phyloP scores from a whole-genome alignment of 139 green algal species.

The Pycnococcus provasolii region DNA sequence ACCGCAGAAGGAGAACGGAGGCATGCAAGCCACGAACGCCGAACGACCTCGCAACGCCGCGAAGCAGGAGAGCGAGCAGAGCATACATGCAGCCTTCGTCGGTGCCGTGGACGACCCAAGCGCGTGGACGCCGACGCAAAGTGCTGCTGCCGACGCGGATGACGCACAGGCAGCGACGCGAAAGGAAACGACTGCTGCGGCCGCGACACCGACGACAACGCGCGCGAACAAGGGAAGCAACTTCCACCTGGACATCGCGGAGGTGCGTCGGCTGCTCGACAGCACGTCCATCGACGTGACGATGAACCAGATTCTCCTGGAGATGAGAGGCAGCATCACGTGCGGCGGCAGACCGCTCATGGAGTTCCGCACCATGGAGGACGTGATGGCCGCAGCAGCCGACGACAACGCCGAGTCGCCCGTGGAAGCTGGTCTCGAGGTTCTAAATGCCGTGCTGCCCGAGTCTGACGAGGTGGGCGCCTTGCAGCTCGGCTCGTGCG shows the following conservation, averaged over 20 bases:
- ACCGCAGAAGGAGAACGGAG: too few species aligned
- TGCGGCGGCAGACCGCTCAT: conserved; percentile 23
- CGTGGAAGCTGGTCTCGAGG: neutral
- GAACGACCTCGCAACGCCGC: too few species aligned
- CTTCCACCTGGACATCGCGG: neutral
- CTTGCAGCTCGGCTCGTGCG: conserved; percentile 9
- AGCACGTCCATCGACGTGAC: conserved; percentile 10
- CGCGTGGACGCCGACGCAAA: neutral
- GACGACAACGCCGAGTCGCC: neutral
- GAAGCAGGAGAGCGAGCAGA: too few species aligned
- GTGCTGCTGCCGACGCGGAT: neutral
- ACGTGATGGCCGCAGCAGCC: neutral
- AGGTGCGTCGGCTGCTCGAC: neutral
- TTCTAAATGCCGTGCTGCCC: conserved; percentile 13
- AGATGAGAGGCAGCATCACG: conserved; percentile 21
- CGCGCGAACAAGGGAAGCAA: neutral
- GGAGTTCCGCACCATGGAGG: conserved; percentile 16
- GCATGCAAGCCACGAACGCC: too few species aligned
- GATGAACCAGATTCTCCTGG: conserved; percentile 17
- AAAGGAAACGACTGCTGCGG: too few species aligned
- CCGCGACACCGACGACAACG: neutral
- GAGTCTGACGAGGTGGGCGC: conserved; percentile 14
- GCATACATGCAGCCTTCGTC: neutral
- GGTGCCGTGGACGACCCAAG: neutral
- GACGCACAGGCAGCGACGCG: neutral